Evolutionary conservation across 352 stramenopile species (phyloP).

Genomic region (Phytophthora foliorum): DNA sequence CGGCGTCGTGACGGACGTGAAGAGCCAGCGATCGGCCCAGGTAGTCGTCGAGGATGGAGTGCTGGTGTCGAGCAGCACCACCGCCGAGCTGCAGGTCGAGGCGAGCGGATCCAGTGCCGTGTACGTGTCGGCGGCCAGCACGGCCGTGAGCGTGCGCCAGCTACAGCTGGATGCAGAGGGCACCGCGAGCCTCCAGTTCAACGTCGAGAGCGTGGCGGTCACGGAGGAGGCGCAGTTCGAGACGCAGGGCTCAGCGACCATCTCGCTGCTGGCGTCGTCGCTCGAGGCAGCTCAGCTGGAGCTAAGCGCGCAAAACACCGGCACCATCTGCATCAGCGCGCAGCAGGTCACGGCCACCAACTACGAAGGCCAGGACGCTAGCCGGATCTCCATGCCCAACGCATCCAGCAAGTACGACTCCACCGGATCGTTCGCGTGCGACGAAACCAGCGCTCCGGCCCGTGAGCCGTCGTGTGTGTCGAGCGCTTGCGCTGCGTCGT

Average conservation of each 20-base stretch:
- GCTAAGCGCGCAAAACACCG: constrained; percentile 31
- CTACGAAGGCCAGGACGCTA: constrained; percentile 30
- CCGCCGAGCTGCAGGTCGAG: constrained; percentile 38
- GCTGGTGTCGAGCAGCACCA: constrained; percentile 34
- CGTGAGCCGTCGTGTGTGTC: constrained; percentile 36
- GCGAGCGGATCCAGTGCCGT: constrained; percentile 38
- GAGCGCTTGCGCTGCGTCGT: constrained; percentile 22
- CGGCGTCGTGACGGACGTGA: constrained; percentile 37
- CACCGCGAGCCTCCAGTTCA: constrained; percentile 35
- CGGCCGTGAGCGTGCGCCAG: constrained; percentile 31
- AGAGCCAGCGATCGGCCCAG: constrained; percentile 34
- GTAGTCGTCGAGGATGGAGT: constrained; percentile 43
- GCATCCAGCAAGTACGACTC: constrained; percentile 38
- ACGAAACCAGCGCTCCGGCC: constrained; percentile 27
- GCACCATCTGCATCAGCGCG: constrained; percentile 35
- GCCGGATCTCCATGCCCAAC: constrained; percentile 47
- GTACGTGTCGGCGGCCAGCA: constrained; percentile 31
- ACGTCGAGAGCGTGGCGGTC: constrained; percentile 30
- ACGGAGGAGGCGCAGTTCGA: constrained; percentile 31
- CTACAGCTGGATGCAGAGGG: constrained; percentile 27
- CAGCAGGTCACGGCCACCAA: constrained; percentile 27
- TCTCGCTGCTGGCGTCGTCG: constrained; percentile 35
- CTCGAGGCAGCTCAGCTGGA: constrained; percentile 27
- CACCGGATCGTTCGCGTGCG: constrained; percentile 33
- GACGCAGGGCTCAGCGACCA: constrained; percentile 16